Evolutionary conservation across 257 asterid species (phyloP).

Genomic region (Handroanthus guayacan): DNA sequence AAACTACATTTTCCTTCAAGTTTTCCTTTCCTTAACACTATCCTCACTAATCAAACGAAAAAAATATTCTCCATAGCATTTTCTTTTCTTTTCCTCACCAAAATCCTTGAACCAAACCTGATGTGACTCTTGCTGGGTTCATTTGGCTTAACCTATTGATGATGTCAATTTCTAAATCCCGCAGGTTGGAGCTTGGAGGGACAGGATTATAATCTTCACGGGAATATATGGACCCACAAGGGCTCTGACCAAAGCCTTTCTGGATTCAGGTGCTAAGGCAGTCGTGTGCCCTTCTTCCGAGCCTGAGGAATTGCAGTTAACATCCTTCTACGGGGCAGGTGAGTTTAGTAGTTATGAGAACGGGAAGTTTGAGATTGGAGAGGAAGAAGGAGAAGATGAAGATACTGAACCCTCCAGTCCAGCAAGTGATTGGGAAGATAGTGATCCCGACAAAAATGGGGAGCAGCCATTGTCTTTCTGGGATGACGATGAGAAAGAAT

Average conservation of each 20-base stretch:
- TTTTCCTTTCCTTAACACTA: too few species aligned
- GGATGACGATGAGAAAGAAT: constrained; percentile 93
- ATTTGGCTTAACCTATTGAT: constrained; percentile 4
- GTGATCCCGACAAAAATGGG: constrained; percentile 72
- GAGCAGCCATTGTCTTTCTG: constrained; percentile 56
- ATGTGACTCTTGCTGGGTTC: background rate
- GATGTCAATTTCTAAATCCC: constrained; percentile 28
- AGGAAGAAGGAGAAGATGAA: constrained; percentile 87
- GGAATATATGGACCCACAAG: constrained; percentile 85
- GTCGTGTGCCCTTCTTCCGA: constrained; percentile 88
- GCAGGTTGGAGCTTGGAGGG: constrained; percentile 98
- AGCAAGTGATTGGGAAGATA: constrained; percentile 93
- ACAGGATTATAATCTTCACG: constrained; percentile 86
- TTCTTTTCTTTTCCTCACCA: too few species aligned
- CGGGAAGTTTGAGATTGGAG: constrained; percentile 94
- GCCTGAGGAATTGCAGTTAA: constrained; percentile 81
- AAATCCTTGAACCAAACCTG: too few species aligned
- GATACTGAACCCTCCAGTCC: constrained; percentile 73
- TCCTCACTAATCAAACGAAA: too few species aligned
- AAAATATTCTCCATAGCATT: too few species aligned
- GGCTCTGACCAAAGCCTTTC: constrained; percentile 81
- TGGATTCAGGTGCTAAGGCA: constrained; percentile 96
- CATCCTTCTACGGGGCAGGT: constrained; percentile 77
- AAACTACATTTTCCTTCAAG: too few species aligned
- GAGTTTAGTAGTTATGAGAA: constrained; percentile 73